Evolutionary conservation across 2,329 filamentous ascomycete genomes (phyloP).

Genomic region (Aspergillus novofumigatus): DNA sequence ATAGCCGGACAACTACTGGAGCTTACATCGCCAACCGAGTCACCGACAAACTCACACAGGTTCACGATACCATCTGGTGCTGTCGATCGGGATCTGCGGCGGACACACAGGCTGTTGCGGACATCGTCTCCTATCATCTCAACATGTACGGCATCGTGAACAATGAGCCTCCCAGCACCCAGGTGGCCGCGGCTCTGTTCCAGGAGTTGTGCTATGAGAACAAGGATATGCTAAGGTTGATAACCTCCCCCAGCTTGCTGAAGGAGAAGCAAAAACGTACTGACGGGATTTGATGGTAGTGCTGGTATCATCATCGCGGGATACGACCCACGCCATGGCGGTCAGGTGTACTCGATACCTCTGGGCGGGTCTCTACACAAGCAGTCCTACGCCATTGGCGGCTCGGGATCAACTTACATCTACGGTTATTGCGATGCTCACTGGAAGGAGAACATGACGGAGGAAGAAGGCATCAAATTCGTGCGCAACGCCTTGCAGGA

Average conservation of each 20-base stretch:
- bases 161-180: conserved; percentile 84
- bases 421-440: conserved; percentile 97
- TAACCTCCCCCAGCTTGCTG: conserved; percentile 9
- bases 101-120: conserved; percentile 95
- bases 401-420: conserved; percentile 97
- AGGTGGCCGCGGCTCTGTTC: conserved; percentile 92
- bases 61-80: conserved; percentile 99
- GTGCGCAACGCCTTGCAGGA: conserved; percentile 88
- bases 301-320: conserved; percentile 98
- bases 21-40: conserved; percentile 99
- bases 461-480: conserved; percentile 83
- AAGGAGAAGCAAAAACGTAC: background rate
- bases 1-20: conserved; percentile 95
- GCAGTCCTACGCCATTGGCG: conserved; percentile 90
- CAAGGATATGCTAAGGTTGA: conserved; percentile 86
- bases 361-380: conserved; percentile 96
- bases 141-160: conserved; percentile 89
- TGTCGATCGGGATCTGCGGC: conserved; percentile 96
- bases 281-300: conserved; percentile 46
- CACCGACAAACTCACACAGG: conserved; percentile 97
- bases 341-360: conserved; percentile 96
- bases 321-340: conserved; percentile 90
- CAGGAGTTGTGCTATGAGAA: conserved; percentile 98
- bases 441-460: conserved; percentile 93
- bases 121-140: conserved; percentile 96